Conservation (phyloP, 192 early-diverging fungal genomes). For the Dissophora globulifera region DNA sequence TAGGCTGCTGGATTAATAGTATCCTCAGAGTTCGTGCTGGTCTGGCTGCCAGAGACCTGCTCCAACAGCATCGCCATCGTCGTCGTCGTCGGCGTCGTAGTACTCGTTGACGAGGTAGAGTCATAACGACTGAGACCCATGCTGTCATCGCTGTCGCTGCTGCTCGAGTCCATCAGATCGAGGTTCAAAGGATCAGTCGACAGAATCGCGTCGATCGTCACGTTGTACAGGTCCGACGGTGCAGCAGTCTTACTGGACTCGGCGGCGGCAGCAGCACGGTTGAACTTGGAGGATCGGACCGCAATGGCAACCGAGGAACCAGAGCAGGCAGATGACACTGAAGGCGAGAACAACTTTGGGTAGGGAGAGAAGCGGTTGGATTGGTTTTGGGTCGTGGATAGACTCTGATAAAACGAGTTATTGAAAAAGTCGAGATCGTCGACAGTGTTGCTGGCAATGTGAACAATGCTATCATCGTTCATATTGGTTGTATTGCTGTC, state of each 20-base stretch:
- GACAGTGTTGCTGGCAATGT: neutral
- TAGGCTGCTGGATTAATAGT: no score
- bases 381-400: neutral
- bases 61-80: neutral
- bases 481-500: neutral
- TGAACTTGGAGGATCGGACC: slow-evolving; percentile 1
- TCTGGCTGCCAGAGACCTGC: neutral
- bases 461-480: neutral
- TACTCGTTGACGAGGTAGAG: no score
- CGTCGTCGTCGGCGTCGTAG: neutral
- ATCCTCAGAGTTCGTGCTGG: neutral
- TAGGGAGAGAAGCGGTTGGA: neutral
- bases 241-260: slow-evolving; percentile 20
- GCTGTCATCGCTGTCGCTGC: neutral
- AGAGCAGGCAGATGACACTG: no score
- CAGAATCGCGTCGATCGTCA: slow-evolving; percentile 24
- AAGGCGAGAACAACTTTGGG: no score
- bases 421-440: slow-evolving; percentile 19
- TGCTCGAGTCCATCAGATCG: slow-evolving; percentile 1
- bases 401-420: slow-evolving; percentile 25
- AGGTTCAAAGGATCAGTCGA: slow-evolving; percentile 17
- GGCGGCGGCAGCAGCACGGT: no score
- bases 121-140: neutral
- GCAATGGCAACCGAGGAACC: neutral
- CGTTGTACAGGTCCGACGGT: slow-evolving; percentile 31